A percentile compares a stretch with the other conserved stretches of the same genome.
Evolutionary conservation across 192 early-diverging fungal genomes (phyloP).

Genomic region (Coemansia sp.): DNA sequence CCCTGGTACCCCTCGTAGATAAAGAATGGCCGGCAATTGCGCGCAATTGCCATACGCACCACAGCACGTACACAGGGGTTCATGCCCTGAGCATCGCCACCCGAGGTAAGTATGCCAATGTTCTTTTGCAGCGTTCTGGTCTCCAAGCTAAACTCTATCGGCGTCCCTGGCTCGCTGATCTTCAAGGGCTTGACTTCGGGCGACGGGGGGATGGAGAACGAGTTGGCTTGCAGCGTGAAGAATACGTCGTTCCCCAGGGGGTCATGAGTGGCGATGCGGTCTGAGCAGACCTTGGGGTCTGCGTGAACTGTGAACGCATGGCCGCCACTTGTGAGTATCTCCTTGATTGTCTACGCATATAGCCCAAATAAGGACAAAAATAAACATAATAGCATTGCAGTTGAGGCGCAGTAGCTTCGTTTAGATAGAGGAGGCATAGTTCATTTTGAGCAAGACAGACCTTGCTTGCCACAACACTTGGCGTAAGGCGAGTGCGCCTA

Average conservation of each 20-base stretch:
- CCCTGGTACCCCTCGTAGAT: slow-evolving; percentile 98
- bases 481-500: background rate
- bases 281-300: slow-evolving; percentile 27
- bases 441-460: background rate
- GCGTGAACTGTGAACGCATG: slow-evolving; percentile 36
- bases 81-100: slow-evolving; percentile 98
- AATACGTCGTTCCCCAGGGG: slow-evolving; percentile 81
- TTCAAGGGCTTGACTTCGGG: slow-evolving; percentile 26
- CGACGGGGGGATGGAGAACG: slow-evolving; percentile 55
- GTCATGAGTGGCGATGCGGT: slow-evolving; percentile 64
- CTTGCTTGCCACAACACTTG: background rate
- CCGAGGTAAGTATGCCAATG: slow-evolving; percentile 93
- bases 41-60: slow-evolving; percentile 82
- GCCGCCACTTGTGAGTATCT: slow-evolving; percentile 14
- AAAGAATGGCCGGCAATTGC: slow-evolving; percentile 81
- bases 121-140: slow-evolving; percentile 58
- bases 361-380: background rate
- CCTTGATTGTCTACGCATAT: slow-evolving; percentile 24
- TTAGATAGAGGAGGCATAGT: background rate
- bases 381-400: background rate
- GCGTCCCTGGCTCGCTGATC: slow-evolving; percentile 8
- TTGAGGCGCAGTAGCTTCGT: background rate
- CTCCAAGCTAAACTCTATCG: slow-evolving; percentile 7
- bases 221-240: slow-evolving; percentile 66
- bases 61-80: slow-evolving; percentile 93